Conservation (phyloP, 371 early-diverging fungal genomes). For the Rhizomucor miehei region DNA sequence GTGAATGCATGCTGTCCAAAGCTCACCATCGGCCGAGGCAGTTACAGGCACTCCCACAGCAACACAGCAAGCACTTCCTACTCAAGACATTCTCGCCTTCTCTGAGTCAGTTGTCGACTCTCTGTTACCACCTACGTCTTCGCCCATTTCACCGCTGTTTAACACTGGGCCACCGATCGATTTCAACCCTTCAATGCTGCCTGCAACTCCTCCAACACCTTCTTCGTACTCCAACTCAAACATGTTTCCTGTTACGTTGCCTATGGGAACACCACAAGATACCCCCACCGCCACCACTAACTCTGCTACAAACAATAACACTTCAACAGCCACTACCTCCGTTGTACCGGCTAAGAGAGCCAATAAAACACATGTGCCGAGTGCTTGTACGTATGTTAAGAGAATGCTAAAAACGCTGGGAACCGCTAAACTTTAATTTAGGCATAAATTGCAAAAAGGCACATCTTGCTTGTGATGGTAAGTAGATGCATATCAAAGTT, state of each 20-base stretch:
- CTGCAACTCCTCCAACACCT: neutral
- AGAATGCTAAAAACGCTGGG: neutral
- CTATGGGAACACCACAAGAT: too few relatives aligned
- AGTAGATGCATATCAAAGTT: neutral
- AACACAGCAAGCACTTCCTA: too few relatives aligned
- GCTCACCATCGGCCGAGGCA: too few relatives aligned
- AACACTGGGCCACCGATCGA: neutral
- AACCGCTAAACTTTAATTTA: neutral
- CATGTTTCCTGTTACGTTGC: too few relatives aligned
- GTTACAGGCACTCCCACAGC: too few relatives aligned
- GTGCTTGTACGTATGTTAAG: neutral
- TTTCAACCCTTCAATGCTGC: neutral
- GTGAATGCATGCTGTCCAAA: too few relatives aligned
- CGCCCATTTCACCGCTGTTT: too few relatives aligned
- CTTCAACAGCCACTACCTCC: neutral
- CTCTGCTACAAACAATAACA: neutral
- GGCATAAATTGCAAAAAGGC: slow-evolving; percentile 29
- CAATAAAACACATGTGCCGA: neutral
- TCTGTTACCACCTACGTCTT: too few relatives aligned
- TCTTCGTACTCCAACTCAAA: neutral
- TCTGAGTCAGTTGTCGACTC: too few relatives aligned
- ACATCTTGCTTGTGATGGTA: slow-evolving; percentile 31
- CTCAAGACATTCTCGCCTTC: too few relatives aligned
- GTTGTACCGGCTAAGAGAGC: neutral
- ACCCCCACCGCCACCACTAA: neutral